Evolutionary conservation across 2,329 filamentous ascomycete genomes (phyloP), one percentile per base, ranked within the genome.

Genomic region (Ilyonectria robusta): DNA sequence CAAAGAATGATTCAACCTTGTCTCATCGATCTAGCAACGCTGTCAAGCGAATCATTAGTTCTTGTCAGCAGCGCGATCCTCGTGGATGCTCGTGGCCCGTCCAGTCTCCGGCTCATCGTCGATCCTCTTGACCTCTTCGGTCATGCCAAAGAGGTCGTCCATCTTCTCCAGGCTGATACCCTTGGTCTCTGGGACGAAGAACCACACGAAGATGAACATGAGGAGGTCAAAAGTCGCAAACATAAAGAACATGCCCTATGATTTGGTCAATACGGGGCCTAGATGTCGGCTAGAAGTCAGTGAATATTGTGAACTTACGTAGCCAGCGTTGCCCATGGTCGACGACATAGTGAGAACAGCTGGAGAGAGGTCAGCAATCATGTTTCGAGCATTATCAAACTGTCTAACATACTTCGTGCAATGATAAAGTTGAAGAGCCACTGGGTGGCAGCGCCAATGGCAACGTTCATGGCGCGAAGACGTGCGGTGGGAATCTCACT

Each of bases 361-460:
- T 42, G 4, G n/a, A 6, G n/a, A 19, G n/a, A n/a, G 19, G 40
- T 42, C n/a, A 42, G 40, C 17, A 7, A 42, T 42, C 40, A n/a
- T 15, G 17, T n/a, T n/a, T 8, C 3, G 17, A 42, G 13, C 2
- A 42, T n/a, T 42, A 42, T 17, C 7, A 42, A 8, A 8, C 8
- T 2, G 40, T 6, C 19, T 8, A 42, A 15, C 40, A 42, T 42
- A 42, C 40, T 42, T 42, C 40, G 40, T n/a, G 40, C 40, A 19
- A 92, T 88, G 3, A 91, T 88, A 64, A 92, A 90, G 73, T 92
- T 92, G 78, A 92, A 92, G 4, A 92, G 75, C 89, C 89, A 91
- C 73, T 92, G 89, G 0, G 87, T 91, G 1, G 88, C 86, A 2
- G 90, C 89, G 0, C 86, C 90, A 50, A 92, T 82, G 1, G 88